Evolutionary conservation across 129 eudicot species (phyloP).

Genomic region (Centella asiatica): DNA sequence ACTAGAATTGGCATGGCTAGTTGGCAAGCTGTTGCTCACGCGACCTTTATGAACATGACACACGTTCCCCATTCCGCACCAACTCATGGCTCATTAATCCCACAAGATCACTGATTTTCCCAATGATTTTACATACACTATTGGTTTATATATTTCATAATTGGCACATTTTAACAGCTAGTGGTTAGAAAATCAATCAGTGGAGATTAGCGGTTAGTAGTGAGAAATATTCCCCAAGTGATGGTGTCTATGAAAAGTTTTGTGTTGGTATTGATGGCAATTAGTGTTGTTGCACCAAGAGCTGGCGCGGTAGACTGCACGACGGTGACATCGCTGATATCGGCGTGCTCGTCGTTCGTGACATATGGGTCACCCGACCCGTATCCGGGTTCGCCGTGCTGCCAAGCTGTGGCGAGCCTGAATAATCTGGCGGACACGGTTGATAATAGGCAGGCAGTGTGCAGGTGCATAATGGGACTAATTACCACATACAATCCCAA

Average conservation of each 20-base stretch:
- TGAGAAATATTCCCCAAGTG: background rate
- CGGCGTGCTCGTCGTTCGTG: conserved; percentile 49
- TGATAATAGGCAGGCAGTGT: conserved; percentile 28
- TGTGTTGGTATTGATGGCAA: background rate
- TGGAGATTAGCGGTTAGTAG: no score
- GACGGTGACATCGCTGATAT: conserved; percentile 37
- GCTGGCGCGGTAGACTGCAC: conserved; percentile 30
- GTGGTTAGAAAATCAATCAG: background rate
- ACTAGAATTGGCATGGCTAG: background rate
- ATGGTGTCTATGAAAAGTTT: background rate
- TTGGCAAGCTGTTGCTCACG: conserved; percentile 17
- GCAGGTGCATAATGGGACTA: conserved; percentile 46
- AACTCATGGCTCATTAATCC: background rate
- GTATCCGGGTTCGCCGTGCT: conserved; percentile 46
- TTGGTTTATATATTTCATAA: no score
- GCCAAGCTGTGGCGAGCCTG: conserved; percentile 43
- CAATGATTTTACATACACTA: no score
- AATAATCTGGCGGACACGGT: conserved; percentile 22
- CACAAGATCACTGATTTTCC: background rate
- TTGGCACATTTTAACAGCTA: no score
- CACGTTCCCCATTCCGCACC: conserved; percentile 23
- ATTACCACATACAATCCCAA: conserved; percentile 29
- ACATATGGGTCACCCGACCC: conserved; percentile 51
- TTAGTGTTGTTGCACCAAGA: background rate
- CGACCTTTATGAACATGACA: conserved; percentile 24